These are phyloP conservation scores for Pichia pseudocactophila DNA, from an alignment of 805 yeast species.

Conservation along the genomic window DNA sequence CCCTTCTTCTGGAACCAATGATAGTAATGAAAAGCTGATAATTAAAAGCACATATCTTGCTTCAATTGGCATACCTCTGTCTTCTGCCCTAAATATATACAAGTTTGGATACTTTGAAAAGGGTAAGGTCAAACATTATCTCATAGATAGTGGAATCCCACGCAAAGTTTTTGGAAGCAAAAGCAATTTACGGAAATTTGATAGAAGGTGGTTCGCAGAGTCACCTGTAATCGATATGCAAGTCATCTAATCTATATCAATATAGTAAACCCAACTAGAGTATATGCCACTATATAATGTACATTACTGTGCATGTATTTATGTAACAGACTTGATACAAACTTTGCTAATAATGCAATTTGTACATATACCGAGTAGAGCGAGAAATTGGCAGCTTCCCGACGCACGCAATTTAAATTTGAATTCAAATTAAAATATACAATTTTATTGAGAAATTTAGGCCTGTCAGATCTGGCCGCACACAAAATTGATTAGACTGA, in stretches of 20 bases:
- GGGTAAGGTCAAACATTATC: constrained; percentile 45
- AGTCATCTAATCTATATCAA: background rate
- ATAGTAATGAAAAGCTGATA: constrained; percentile 17
- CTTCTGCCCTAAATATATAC: constrained; percentile 53
- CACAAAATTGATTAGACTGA: too few relatives aligned
- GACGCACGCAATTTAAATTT: too few relatives aligned
- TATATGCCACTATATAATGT: background rate
- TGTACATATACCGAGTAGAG: too few relatives aligned
- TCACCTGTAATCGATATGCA: constrained; percentile 1
- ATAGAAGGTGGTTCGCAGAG: constrained; percentile 19
- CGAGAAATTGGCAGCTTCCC: too few relatives aligned
- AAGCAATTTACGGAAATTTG: constrained; percentile 40
- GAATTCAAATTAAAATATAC: too few relatives aligned
- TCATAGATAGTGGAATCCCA: constrained; percentile 69
- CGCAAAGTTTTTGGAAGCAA: constrained; percentile 37
- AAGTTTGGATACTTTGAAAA: constrained; percentile 41
- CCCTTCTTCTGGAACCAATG: constrained; percentile 61
- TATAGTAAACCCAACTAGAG: background rate
- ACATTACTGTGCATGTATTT: too few relatives aligned
- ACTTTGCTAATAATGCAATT: too few relatives aligned
- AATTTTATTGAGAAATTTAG: too few relatives aligned
- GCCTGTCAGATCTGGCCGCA: too few relatives aligned
- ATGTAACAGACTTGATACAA: too few relatives aligned
- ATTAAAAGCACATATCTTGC: constrained; percentile 44
- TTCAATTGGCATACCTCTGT: constrained; percentile 66